Percentiles rank a stretch among this genome's conserved stretches.
These are phyloP conservation scores for Vigna reflexopilosa DNA, from an alignment of 306 rosid genomes.

Conservation along the genomic window DNA sequence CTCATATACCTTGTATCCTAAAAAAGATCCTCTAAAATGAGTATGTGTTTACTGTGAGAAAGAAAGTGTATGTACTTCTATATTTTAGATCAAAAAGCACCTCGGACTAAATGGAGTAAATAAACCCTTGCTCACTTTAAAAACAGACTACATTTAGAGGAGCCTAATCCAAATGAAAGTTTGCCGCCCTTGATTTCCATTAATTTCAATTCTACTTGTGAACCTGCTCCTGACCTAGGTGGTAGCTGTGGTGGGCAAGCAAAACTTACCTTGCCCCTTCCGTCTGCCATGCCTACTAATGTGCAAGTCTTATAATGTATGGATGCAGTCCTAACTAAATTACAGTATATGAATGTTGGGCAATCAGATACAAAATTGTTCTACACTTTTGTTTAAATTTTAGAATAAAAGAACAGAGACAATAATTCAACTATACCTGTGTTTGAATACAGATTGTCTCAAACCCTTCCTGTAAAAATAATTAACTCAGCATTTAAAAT, in stretches of 20 bases:
- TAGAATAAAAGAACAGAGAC: slow-evolving; percentile 27
- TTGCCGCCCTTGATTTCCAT: neutral
- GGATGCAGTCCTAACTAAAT: slow-evolving; percentile 26
- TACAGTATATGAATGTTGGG: slow-evolving; percentile 3
- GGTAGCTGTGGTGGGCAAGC: neutral
- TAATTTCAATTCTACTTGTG: neutral
- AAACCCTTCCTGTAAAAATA: slow-evolving; percentile 70
- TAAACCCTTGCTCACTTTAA: too few species aligned
- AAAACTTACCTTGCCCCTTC: neutral
- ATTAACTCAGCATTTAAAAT: slow-evolving; percentile 38
- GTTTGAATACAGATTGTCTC: slow-evolving; percentile 60
- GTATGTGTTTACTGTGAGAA: neutral
- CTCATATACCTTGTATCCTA: too few species aligned
- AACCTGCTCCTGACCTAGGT: neutral
- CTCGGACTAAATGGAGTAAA: neutral
- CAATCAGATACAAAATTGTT: slow-evolving; percentile 2
- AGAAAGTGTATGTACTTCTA: neutral
- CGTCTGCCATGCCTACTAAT: neutral
- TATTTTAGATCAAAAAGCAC: neutral
- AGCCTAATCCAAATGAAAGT: neutral
- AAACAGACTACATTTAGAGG: neutral
- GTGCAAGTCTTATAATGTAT: neutral
- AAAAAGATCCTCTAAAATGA: neutral
- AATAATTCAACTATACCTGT: slow-evolving; percentile 54
- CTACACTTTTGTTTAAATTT: neutral